These are phyloP conservation scores for Trichosporon faecale DNA, from an alignment of 1,284 basidiomycete genomes.

Conservation along the genomic window DNA sequence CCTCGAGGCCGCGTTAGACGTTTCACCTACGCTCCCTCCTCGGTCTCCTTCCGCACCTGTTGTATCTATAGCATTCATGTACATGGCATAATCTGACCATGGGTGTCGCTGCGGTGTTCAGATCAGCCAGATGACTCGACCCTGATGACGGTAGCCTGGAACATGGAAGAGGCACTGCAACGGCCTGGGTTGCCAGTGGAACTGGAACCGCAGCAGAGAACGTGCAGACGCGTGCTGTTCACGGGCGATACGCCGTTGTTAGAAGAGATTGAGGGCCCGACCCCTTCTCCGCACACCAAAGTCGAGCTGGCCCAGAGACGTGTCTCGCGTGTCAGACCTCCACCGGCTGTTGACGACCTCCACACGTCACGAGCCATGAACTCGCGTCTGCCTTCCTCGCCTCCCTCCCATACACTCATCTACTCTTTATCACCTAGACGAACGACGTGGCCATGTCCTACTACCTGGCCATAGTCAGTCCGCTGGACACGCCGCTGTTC, in stretches of 20 bases:
- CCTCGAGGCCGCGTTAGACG: no score
- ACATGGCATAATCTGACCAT: background rate
- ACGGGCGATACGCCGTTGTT: no score
- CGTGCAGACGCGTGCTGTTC: background rate
- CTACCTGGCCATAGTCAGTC: conserved; percentile 53
- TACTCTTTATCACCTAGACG: background rate
- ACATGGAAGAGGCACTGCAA: background rate
- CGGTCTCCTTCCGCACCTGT: background rate
- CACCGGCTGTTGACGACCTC: background rate
- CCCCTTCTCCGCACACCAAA: background rate
- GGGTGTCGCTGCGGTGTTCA: background rate
- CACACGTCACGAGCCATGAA: conserved; percentile 9
- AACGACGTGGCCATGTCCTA: conserved; percentile 43
- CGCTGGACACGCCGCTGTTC: conserved; percentile 50
- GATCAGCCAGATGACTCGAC: background rate
- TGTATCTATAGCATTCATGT: background rate
- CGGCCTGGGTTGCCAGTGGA: background rate
- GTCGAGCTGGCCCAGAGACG: background rate
- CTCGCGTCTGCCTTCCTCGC: background rate
- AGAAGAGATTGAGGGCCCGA: no score
- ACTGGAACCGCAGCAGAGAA: background rate
- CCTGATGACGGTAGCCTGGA: background rate
- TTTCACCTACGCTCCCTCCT: background rate
- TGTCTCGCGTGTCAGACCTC: background rate
- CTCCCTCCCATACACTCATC: background rate